A percentile compares a stretch with the other conserved stretches of the same genome.
These are phyloP conservation scores for Globisporangium camurandrum DNA, from an alignment of 352 stramenopile species.

Conservation along the genomic window DNA sequence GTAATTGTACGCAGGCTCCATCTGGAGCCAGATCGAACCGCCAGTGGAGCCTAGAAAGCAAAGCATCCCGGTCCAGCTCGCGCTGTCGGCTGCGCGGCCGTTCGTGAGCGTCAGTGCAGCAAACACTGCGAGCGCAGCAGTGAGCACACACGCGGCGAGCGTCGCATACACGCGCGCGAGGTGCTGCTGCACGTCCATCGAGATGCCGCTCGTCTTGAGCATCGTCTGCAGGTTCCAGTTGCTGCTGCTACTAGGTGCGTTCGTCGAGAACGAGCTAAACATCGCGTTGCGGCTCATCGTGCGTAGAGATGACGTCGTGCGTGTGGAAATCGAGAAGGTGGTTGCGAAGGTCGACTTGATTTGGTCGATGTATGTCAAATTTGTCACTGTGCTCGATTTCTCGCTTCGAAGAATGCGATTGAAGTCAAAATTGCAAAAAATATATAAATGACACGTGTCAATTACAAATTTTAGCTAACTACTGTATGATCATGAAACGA, in stretches of 20 bases:
- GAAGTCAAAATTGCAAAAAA: too few species aligned
- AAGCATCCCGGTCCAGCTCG: conserved; percentile 30
- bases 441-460: too few species aligned
- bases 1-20: conserved; percentile 46
- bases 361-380: too few species aligned
- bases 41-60: conserved; percentile 35
- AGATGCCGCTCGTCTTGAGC: conserved; percentile 20
- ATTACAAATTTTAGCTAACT: too few species aligned
- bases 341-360: too few species aligned
- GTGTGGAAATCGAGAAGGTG: too few species aligned
- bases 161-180: conserved; percentile 48
- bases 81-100: conserved; percentile 23
- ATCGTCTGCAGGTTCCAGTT: conserved; percentile 13
- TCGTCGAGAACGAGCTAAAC: not conserved
- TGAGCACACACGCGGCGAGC: conserved; percentile 50
- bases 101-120: conserved; percentile 33
- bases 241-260: too few species aligned
- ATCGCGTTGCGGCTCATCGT: not conserved
- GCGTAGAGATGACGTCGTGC: not conserved
- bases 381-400: too few species aligned
- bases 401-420: too few species aligned
- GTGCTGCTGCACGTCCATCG: conserved; percentile 6
- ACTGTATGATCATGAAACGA: not conserved
- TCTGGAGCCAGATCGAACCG: conserved; percentile 53
- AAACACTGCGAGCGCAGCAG: conserved; percentile 32